Percentiles rank a stretch among this genome's conserved stretches.
Evolutionary conservation across 2,329 filamentous ascomycete genomes (phyloP).

Genomic region (Aspergillus sp.): DNA sequence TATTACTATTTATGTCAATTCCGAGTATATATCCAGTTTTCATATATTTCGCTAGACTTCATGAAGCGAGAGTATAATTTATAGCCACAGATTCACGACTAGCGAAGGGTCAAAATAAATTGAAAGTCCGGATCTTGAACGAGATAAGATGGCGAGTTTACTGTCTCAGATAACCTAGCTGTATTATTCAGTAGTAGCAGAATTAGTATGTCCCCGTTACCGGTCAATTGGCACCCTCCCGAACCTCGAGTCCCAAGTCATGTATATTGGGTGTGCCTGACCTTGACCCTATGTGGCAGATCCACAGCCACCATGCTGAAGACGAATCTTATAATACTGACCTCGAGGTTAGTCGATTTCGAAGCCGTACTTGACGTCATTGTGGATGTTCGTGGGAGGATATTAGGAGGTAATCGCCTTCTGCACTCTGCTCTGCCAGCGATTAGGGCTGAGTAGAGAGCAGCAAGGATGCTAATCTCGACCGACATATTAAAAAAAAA

Average conservation of each 20-base stretch:
- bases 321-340: neutral
- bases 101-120: neutral
- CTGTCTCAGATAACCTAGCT: neutral
- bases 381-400: neutral
- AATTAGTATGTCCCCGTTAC: neutral
- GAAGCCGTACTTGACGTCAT: neutral
- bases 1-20: no score
- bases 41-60: neutral
- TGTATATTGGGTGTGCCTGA: neutral
- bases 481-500: no score
- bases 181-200: neutral
- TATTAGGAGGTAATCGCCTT: neutral
- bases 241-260: slow-evolving; percentile 1
- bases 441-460: no score
- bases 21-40: neutral
- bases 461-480: no score
- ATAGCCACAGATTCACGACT: neutral
- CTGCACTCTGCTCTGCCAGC: neutral
- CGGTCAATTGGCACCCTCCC: neutral
- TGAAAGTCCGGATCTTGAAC: neutral
- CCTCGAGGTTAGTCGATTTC: neutral
- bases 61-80: neutral
- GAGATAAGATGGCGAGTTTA: neutral
- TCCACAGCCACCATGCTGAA: neutral
- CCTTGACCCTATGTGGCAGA: neutral